phyloP scores from a whole-genome alignment of 495 filamentous ascomycete species.

The Trichocladium uniseriatum region DNA sequence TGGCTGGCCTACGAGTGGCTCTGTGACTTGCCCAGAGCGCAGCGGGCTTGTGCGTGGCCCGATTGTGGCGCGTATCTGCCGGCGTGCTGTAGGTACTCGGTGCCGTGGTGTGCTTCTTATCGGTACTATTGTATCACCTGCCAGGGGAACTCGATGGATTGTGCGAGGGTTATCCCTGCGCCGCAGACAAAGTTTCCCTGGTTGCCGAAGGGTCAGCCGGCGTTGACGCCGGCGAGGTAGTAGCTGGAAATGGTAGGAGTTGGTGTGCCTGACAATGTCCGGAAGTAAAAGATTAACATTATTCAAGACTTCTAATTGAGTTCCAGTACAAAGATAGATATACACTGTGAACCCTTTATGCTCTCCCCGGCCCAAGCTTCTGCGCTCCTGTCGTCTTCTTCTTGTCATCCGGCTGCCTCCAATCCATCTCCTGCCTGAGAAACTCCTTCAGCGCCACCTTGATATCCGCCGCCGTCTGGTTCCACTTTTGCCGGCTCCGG shows the following conservation, averaged over 20 bases:
- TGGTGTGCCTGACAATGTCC: no score
- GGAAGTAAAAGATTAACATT: no score
- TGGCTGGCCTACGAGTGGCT: slow-evolving; percentile 10
- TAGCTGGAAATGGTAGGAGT: neutral
- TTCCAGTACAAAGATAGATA: no score
- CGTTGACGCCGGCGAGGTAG: slow-evolving; percentile 4
- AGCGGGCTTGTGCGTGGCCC: slow-evolving; percentile 11
- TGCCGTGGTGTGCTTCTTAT: neutral
- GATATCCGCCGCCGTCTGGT: slow-evolving; percentile 15
- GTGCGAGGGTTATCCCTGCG: neutral
- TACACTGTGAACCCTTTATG: no score
- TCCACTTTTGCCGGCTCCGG: slow-evolving; percentile 8
- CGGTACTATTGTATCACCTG: slow-evolving; percentile 8
- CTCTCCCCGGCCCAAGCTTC: neutral
- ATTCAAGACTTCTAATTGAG: no score
- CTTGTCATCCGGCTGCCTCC: slow-evolving; percentile 18
- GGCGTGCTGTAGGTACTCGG: neutral
- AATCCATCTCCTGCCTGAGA: slow-evolving; percentile 17
- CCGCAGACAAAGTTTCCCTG: slow-evolving; percentile 2
- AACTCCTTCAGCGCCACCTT: slow-evolving; percentile 18
- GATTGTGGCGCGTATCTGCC: slow-evolving; percentile 12
- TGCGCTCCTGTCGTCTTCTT: neutral
- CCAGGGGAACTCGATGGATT: slow-evolving; percentile 9
- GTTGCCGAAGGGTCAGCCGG: neutral
- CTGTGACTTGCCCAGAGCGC: neutral